Evolutionary conservation across 1,284 basidiomycete species (phyloP).

Genomic region (Sparassis latifolia): DNA sequence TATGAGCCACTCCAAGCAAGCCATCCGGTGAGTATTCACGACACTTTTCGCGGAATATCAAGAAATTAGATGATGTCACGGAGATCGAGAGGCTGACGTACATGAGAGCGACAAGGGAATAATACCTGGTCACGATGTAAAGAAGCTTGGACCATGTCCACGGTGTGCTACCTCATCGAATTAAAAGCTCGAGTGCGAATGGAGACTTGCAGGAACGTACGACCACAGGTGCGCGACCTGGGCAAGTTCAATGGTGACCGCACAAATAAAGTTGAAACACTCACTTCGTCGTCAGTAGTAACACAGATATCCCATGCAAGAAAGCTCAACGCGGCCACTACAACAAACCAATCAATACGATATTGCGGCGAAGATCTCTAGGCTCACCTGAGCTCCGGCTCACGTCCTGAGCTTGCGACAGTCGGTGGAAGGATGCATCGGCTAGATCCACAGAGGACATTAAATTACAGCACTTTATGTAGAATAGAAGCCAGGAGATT

Average conservation of each 20-base stretch:
- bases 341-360: background rate
- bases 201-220: too few relatives aligned
- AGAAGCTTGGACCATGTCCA: constrained; percentile 20
- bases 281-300: constrained; percentile 32
- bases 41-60: too few relatives aligned
- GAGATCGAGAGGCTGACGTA: too few relatives aligned
- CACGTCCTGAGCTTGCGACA: constrained; percentile 10
- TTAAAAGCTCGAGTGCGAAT: too few relatives aligned
- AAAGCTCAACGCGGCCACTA: constrained; percentile 19
- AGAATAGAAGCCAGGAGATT: too few relatives aligned
- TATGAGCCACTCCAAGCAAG: constrained; percentile 25
- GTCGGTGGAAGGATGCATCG: background rate
- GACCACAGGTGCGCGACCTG: too few relatives aligned
- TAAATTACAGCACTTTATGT: too few relatives aligned
- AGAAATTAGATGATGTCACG: too few relatives aligned
- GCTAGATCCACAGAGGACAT: too few relatives aligned
- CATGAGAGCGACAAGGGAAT: constrained; percentile 20
- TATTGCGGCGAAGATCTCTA: background rate
- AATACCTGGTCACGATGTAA: constrained; percentile 23
- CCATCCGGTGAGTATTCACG: constrained; percentile 12
- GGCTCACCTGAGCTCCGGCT: constrained; percentile 6
- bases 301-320: constrained; percentile 33
- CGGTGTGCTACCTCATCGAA: constrained; percentile 20
- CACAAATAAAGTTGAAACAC: constrained; percentile 5
- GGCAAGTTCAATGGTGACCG: too few relatives aligned